phyloP scores from a whole-genome alignment of 306 rosid species.

The Ammopiptanthus mongolicus region DNA sequence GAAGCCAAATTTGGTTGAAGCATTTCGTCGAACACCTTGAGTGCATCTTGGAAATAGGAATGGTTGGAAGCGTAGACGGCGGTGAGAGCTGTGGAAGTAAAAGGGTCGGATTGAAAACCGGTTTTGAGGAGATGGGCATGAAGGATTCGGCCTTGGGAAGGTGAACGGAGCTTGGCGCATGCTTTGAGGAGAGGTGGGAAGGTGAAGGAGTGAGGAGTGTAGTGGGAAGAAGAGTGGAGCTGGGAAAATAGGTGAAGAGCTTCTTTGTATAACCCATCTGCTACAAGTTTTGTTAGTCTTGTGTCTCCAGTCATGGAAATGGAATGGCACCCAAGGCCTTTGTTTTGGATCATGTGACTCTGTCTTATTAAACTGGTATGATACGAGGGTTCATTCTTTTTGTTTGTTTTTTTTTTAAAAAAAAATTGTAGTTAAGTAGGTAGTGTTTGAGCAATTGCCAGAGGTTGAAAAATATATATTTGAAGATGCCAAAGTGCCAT shows the following conservation, averaged over 20 bases:
- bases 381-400: too few relatives aligned
- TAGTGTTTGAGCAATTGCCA: too few relatives aligned
- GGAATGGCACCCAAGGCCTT: background rate
- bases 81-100: constrained; percentile 53
- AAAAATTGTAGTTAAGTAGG: too few relatives aligned
- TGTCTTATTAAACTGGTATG: too few relatives aligned
- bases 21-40: constrained; percentile 60
- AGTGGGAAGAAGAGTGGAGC: constrained; percentile 26
- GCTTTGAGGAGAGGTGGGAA: constrained; percentile 78
- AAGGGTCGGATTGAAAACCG: constrained; percentile 45
- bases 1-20: constrained; percentile 44
- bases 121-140: constrained; percentile 59
- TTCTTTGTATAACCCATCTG: constrained; percentile 53
- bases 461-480: too few relatives aligned
- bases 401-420: too few relatives aligned
- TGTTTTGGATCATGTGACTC: background rate
- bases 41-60: constrained; percentile 27
- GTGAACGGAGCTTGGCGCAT: constrained; percentile 40
- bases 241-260: constrained; percentile 43
- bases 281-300: constrained; percentile 35
- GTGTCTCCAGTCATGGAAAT: constrained; percentile 52
- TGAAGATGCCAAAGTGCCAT: too few relatives aligned
- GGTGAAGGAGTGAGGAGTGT: constrained; percentile 39
- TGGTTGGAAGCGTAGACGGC: constrained; percentile 27
- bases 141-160: constrained; percentile 34